Conservation (phyloP, 805 yeast genomes). For the Groenewaldozyma salmanticensis region DNA sequence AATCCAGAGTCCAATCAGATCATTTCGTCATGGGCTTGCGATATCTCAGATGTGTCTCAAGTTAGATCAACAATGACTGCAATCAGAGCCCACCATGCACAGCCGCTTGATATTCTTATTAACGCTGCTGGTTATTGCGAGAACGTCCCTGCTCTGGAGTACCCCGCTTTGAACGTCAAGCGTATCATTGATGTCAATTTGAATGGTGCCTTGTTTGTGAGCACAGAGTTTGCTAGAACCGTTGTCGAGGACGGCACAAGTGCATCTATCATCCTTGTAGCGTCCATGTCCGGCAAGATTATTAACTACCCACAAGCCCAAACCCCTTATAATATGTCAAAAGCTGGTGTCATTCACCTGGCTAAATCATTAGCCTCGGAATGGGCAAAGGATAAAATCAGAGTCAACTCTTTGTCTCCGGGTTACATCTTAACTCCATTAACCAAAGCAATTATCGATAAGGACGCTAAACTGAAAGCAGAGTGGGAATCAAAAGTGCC, state of each 20-base stretch:
- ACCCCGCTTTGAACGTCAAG: conserved; percentile 63
- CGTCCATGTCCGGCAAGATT: conserved; percentile 82
- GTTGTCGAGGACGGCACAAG: conserved; percentile 34
- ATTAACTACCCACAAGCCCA: conserved; percentile 81
- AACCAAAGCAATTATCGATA: conserved; percentile 59
- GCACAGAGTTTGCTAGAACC: conserved; percentile 65
- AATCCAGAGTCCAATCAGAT: conserved; percentile 8
- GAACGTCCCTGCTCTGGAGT: conserved; percentile 67
- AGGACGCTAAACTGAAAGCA: conserved; percentile 41
- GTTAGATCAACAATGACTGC: conserved; percentile 48
- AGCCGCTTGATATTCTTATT: conserved; percentile 53
- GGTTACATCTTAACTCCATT: conserved; percentile 76
- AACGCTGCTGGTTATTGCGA: conserved; percentile 84
- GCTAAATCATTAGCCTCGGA: conserved; percentile 68
- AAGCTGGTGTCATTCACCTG: conserved; percentile 79
- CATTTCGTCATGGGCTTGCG: conserved; percentile 57
- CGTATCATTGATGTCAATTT: conserved; percentile 61
- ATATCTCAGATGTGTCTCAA: conserved; percentile 53
- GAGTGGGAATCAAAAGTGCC: conserved; percentile 68
- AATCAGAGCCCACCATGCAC: conserved; percentile 48
- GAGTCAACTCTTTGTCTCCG: conserved; percentile 72
- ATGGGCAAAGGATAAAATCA: conserved; percentile 69
- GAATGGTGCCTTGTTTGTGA: conserved; percentile 62
- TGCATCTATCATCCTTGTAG: conserved; percentile 75
- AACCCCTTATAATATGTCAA: conserved; percentile 73